Percentiles rank a stretch among this genome's conserved stretches.
Conservation (phyloP, 345 rosid species). For the Brassica nigra region DNA sequence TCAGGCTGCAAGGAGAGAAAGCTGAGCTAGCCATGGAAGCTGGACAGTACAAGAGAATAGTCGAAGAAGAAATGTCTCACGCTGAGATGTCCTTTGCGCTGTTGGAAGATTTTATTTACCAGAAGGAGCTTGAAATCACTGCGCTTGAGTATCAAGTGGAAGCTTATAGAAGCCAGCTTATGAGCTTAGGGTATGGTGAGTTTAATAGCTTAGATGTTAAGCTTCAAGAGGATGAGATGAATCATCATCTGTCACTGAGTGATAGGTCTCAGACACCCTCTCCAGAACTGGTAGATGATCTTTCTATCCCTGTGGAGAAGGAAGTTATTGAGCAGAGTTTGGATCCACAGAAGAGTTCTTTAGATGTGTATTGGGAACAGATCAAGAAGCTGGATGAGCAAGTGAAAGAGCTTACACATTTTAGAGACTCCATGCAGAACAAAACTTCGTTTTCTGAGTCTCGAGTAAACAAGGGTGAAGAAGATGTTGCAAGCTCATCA, state of each 20-base stretch:
- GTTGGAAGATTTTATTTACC: constrained; percentile 63
- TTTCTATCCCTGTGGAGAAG: constrained; percentile 33
- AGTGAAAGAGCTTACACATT: constrained; percentile 49
- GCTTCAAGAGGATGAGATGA: constrained; percentile 43
- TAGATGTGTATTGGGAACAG: constrained; percentile 61
- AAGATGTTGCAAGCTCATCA: constrained; percentile 38
- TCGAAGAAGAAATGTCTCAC: constrained; percentile 71
- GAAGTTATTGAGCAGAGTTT: constrained; percentile 41
- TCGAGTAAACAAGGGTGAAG: constrained; percentile 33
- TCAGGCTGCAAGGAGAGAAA: constrained; percentile 87
- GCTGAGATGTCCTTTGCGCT: constrained; percentile 70
- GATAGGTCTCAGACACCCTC: constrained; percentile 33
- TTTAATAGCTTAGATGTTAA: constrained; percentile 43
- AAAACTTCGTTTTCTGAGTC: constrained; percentile 25
- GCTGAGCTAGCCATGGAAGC: constrained; percentile 80
- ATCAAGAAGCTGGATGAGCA: constrained; percentile 56
- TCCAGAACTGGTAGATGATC: constrained; percentile 20
- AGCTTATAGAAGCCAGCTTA: constrained; percentile 66
- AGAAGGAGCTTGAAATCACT: constrained; percentile 76
- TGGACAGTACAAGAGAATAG: constrained; percentile 77
- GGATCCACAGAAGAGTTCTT: constrained; percentile 38
- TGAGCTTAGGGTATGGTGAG: constrained; percentile 68
- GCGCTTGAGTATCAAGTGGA: constrained; percentile 78
- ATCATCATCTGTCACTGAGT: constrained; percentile 1
- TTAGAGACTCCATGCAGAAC: background rate